Percentiles rank a stretch among this genome's conserved stretches.
phyloP scores from a whole-genome alignment of 345 rosid genomes.

The Heritiera littoralis region DNA sequence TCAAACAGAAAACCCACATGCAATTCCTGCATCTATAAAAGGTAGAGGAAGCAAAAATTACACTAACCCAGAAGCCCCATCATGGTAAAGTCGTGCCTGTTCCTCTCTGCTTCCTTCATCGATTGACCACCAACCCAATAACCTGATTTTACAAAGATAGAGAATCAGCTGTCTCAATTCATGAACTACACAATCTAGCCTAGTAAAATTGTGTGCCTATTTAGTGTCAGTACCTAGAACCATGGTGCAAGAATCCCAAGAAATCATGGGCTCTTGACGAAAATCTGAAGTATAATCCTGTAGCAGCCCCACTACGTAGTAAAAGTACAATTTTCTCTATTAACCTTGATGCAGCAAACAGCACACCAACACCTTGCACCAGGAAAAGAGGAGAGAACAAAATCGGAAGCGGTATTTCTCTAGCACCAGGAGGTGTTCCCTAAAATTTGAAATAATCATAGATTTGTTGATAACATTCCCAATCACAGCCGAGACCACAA shows the following conservation, averaged over 20 bases:
- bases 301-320: conserved; percentile 64
- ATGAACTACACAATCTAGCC: conserved; percentile 7
- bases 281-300: conserved; percentile 73
- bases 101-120: conserved; percentile 96
- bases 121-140: conserved; percentile 99
- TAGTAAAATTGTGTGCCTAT: background rate
- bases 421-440: conserved; percentile 93
- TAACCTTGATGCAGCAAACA: conserved; percentile 74
- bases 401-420: conserved; percentile 70
- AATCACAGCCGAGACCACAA: conserved; percentile 21
- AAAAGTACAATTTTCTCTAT: conserved; percentile 74
- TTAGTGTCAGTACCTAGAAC: conserved; percentile 68
- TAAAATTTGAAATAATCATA: conserved; percentile 42
- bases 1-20: background rate
- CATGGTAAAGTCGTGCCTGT: conserved; percentile 77
- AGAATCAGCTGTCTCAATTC: background rate
- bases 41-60: conserved; percentile 17
- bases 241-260: conserved; percentile 91
- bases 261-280: conserved; percentile 76
- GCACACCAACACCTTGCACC: conserved; percentile 82
- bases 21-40: conserved; percentile 1
- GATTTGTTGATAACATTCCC: conserved; percentile 25
- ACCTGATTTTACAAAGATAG: conserved; percentile 43
- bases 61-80: conserved; percentile 69
- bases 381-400: conserved; percentile 88